Evolutionary conservation across 352 stramenopile species (phyloP), one percentile per base, ranked within the genome.

Genomic region (Phytophthora constricta): DNA sequence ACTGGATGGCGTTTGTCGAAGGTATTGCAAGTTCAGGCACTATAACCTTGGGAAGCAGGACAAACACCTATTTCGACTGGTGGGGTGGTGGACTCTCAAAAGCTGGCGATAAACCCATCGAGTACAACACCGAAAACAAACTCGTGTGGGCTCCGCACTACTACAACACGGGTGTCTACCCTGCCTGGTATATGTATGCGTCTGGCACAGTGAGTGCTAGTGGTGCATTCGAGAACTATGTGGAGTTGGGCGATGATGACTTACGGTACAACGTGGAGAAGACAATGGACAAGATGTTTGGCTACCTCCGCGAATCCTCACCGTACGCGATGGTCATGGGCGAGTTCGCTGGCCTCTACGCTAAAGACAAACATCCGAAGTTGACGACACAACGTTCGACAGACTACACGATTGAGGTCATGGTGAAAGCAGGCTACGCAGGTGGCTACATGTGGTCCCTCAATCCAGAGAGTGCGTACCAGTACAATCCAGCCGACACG

Each of bases 371-470:
- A 0, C 81, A 90, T 37, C 72, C 72, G 9, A 56, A 62, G 46
- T 67, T 77, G 23, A 92, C 81, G 9, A 92, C 78, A 0, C 83
- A 82, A 55, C 82, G 84, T 26, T 79, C 76, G 19, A 91, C 80
- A 1, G 85, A 93, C 59, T 83, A 72, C 19, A 86, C 82, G 4
- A 81, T 92, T 28, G 58, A 88, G 17, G 62, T 84, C 7, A 86
- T 90, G 70, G n/a, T 88, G 4, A 67, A 87, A 27, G 58, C 71
- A 0, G 69, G 69, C 0, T 86, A 86, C 39, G 80, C 79, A 0
- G 79, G 82, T 5, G 83, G 79, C 8, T 92, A 89, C 68, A 91
- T 92, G 82, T 92, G 82, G 80, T 90, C 82, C 9, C 64, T 91
- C 5, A 91, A 91, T 28, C 80, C 84, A 0, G 82, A 90, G 64